Evolutionary conservation across 306 rosid genomes (phyloP), one percentile per base, ranked within the genome.

Genomic region (Parietaria judaica): DNA sequence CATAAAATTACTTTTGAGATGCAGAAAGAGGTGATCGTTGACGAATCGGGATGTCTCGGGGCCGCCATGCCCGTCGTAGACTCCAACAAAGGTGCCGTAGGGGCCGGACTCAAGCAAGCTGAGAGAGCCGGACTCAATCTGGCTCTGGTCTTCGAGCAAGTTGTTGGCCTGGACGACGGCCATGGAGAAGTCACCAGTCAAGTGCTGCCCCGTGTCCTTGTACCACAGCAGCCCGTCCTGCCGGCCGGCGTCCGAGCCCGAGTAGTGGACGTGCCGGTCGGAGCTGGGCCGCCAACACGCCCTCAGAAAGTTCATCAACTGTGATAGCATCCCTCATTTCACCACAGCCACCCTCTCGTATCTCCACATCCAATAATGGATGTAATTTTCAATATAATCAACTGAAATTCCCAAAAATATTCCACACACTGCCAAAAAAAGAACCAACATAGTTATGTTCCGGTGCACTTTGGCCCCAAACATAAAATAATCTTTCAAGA

Each of bases 271-370:
- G 57, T 67, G 65, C 13, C 36, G 54, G 73, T 71, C 84, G 63
- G 66, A 78, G 60, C 90, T 76, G 65, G 86, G 82, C 64, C 74
- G 74, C 94, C 86, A 90, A 79, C 97, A 90, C 75, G 91, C 90
- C 75, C 73, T 81, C 77, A 90, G 83, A 70, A 76, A 76, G 88
- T 87, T 81, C 83, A 83, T 84, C 82, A 85, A 87, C 77, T 66
- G 81, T 76, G 95, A 87, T 87, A 87, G 71, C 97, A 90, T 87
- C 91, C 97, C 96, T 90, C 97, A 90, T 87, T 83, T 90, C 97
- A 83, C 86, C 90, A 67, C 64, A 60, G 75, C 71, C 78, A 76
- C 66, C 79, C 74, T 80, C 83, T 64, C 58, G 69, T 76, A 73
- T 79, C 74, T 79, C 83, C 79, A 79, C 89, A 85, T 85, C 94